phyloP scores from a whole-genome alignment of 2,329 filamentous ascomycete species.

The Fusarium anguioides region DNA sequence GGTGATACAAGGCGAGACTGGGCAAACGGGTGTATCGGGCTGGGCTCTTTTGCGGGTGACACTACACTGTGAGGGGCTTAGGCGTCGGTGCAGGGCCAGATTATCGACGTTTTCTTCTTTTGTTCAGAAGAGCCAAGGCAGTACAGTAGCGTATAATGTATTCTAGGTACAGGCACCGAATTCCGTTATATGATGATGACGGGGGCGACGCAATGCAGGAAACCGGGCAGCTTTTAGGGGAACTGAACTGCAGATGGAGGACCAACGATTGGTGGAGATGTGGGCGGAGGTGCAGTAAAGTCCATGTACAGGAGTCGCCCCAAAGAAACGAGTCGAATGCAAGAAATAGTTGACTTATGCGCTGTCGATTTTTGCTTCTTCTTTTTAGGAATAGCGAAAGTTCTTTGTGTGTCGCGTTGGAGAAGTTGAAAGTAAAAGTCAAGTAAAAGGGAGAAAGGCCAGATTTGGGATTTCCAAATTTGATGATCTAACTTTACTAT shows the following conservation, averaged over 20 bases:
- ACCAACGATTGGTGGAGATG: conserved; percentile 35
- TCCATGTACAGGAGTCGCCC: conserved; percentile 29
- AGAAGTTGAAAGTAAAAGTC: conserved; percentile 4
- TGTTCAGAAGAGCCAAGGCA: conserved; percentile 20
- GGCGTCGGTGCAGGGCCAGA: conserved; percentile 33
- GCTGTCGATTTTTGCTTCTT: not conserved
- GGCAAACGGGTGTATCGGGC: conserved; percentile 27
- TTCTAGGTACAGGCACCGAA: conserved; percentile 3
- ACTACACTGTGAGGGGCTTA: conserved; percentile 44
- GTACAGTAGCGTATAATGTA: conserved; percentile 14
- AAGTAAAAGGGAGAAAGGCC: conserved; percentile 24
- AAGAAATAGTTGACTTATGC: conserved; percentile 26
- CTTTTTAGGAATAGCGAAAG: conserved; percentile 14
- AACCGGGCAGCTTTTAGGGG: conserved; percentile 29
- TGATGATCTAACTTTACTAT: conserved; percentile 13
- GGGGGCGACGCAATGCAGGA: conserved; percentile 30
- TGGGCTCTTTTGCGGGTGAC: conserved; percentile 25
- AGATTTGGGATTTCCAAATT: conserved; percentile 41
- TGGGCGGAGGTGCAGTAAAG: conserved; percentile 28
- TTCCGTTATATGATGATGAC: conserved; percentile 21
- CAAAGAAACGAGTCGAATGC: conserved; percentile 34
- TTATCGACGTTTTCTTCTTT: not conserved
- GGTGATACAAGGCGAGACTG: conserved; percentile 24
- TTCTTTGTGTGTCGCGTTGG: not conserved
- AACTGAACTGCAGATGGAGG: conserved; percentile 20